phyloP scores from a whole-genome alignment of 73 alveolate genomes.

The Durusdinium trenchii region DNA sequence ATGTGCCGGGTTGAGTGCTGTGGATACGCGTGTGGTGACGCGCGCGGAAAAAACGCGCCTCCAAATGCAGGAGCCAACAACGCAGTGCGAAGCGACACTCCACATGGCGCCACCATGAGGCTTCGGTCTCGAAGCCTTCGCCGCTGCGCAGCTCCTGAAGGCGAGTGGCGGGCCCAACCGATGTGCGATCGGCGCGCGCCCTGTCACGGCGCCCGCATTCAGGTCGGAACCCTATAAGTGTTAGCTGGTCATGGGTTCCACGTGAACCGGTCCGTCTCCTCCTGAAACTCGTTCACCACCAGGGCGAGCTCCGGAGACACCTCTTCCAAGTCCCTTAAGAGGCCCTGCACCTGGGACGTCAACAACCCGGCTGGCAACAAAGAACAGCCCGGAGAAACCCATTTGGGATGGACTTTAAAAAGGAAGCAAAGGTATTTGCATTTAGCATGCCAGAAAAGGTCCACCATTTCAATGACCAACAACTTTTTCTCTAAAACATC shows the following conservation, averaged over 20 bases:
- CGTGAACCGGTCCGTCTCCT: no score
- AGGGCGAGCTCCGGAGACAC: conserved; percentile 38
- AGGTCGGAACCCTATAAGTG: neutral
- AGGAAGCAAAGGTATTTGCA: neutral
- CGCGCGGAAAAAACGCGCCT: no score
- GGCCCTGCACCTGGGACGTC: neutral
- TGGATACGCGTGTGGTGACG: no score
- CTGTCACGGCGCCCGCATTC: neutral
- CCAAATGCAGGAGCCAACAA: conserved; percentile 55
- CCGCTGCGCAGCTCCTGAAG: conserved; percentile 20
- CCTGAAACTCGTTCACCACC: conserved; percentile 56
- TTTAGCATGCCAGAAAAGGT: neutral
- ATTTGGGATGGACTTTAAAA: no score
- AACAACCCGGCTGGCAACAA: no score
- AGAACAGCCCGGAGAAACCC: no score
- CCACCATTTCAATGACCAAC: no score
- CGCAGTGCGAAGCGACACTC: conserved; percentile 83
- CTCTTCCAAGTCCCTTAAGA: conserved; percentile 20
- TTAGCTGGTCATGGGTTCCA: neutral
- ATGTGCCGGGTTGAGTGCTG: no score
- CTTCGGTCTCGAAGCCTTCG: conserved; percentile 40
- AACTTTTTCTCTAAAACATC: no score
- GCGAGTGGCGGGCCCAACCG: neutral
- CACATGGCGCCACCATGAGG: conserved; percentile 75
- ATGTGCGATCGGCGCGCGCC: no score